These are phyloP conservation scores for Maudiozyma saulgeensis DNA, from an alignment of 805 yeast genomes.

Conservation along the genomic window DNA sequence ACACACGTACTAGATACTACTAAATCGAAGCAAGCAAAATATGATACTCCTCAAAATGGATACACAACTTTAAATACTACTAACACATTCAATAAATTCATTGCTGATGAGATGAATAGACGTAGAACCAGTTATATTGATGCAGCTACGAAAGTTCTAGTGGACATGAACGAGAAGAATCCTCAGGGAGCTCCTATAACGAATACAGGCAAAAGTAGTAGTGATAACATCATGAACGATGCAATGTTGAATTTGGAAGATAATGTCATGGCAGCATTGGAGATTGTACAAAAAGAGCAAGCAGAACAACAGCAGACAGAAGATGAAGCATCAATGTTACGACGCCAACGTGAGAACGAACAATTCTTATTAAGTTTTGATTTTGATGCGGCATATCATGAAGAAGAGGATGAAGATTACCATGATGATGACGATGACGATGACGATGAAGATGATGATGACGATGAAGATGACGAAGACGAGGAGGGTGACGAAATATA, in stretches of 20 bases:
- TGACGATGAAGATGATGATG: constrained; percentile 8
- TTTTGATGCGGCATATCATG: constrained; percentile 4
- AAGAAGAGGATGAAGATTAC: constrained; percentile 8
- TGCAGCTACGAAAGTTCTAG: constrained; percentile 7
- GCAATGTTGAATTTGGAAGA: constrained; percentile 21
- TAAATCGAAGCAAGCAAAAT: not conserved
- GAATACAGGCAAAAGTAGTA: not conserved
- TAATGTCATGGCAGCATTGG: constrained; percentile 23
- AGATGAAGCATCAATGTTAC: not conserved
- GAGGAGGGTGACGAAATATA: constrained; percentile 1
- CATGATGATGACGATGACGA: constrained; percentile 8
- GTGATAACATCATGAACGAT: constrained; percentile 13
- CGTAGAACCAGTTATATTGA: constrained; percentile 12
- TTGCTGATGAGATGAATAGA: constrained; percentile 13
- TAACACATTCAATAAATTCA: constrained; percentile 22
- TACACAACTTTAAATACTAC: constrained; percentile 1
- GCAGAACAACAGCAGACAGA: constrained; percentile 2
- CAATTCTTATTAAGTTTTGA: constrained; percentile 3
- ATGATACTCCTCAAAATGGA: not conserved
- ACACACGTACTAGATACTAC: no score
- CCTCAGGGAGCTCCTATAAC: not conserved
- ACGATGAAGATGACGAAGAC: constrained; percentile 3
- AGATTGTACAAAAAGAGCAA: constrained; percentile 17
- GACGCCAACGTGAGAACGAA: constrained; percentile 1
- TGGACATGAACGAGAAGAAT: constrained; percentile 1